A percentile compares a stretch with the other conserved stretches of the same genome.
These are phyloP conservation scores for Aspergillus texensis DNA, from an alignment of 2,329 filamentous ascomycete species.

Conservation along the genomic window DNA sequence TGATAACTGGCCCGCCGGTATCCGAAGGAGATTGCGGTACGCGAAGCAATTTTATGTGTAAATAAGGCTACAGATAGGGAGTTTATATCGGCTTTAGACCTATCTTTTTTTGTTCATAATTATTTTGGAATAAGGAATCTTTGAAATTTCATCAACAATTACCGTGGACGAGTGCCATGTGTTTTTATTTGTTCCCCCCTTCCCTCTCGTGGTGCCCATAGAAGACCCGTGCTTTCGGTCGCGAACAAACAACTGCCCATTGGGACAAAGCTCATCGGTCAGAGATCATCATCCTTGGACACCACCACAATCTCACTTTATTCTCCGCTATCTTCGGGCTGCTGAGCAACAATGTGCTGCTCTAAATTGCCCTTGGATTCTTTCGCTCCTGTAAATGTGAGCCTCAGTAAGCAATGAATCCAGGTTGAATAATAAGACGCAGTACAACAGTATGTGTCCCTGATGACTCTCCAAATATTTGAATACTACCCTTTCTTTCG, in stretches of 20 bases:
- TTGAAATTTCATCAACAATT: not conserved
- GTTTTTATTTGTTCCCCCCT: not conserved
- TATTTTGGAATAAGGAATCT: not conserved
- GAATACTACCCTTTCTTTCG: not conserved
- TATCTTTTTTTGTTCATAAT: not conserved
- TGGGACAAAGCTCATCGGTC: slow-evolving; percentile 6
- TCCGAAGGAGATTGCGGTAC: not conserved
- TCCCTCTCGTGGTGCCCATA: not conserved
- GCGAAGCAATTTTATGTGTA: not conserved
- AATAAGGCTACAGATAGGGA: not conserved
- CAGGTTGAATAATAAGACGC: slow-evolving; percentile 15
- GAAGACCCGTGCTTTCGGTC: slow-evolving; percentile 6
- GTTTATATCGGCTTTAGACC: not conserved
- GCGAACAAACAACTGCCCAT: slow-evolving; percentile 11
- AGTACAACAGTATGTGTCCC: slow-evolving; percentile 24
- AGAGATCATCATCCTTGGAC: slow-evolving; percentile 10
- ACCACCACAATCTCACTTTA: slow-evolving; percentile 5
- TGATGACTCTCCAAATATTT: not conserved
- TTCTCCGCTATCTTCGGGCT: slow-evolving; percentile 7
- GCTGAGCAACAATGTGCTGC: slow-evolving; percentile 27
- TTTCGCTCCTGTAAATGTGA: slow-evolving; percentile 20
- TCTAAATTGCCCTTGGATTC: slow-evolving; percentile 15
- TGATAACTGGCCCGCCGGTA: not conserved
- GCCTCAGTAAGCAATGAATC: slow-evolving; percentile 20
- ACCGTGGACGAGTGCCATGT: not conserved